Conservation (phyloP, 2,329 filamentous ascomycete species). For the Akanthomyces lecanii region DNA sequence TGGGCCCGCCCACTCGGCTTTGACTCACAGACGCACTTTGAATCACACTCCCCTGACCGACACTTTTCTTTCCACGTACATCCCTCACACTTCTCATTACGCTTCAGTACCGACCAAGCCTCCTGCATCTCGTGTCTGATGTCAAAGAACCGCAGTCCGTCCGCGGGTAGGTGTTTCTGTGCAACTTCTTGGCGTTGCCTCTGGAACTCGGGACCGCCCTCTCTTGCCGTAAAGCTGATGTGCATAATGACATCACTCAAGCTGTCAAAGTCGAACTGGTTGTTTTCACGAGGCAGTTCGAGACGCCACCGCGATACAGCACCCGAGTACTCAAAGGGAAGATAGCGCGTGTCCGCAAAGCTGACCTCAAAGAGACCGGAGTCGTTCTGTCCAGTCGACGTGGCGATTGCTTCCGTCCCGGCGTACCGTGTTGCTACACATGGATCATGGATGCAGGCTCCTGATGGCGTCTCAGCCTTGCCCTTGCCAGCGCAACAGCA, state of each 20-base stretch:
- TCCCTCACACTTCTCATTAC: not conserved
- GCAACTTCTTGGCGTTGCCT: slow-evolving; percentile 1
- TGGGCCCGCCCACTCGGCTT: not conserved
- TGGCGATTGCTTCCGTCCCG: slow-evolving; percentile 17
- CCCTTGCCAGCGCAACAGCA: slow-evolving; percentile 2
- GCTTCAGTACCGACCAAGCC: slow-evolving; percentile 4
- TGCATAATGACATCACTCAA: slow-evolving; percentile 34
- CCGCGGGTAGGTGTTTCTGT: slow-evolving; percentile 4
- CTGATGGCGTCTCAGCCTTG: not conserved
- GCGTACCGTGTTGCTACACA: slow-evolving; percentile 10
- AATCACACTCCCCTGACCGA: not conserved
- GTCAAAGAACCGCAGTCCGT: slow-evolving; percentile 12
- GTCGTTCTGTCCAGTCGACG: slow-evolving; percentile 23
- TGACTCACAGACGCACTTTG: not conserved
- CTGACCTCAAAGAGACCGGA: slow-evolving; percentile 32
- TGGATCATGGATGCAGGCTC: slow-evolving; percentile 10
- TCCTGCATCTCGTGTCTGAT: slow-evolving; percentile 12
- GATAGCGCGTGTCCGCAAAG: slow-evolving; percentile 28
- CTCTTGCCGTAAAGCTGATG: slow-evolving; percentile 31
- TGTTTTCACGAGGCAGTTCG: slow-evolving; percentile 25
- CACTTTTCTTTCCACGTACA: not conserved
- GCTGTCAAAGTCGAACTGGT: slow-evolving; percentile 31
- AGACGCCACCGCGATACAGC: slow-evolving; percentile 30
- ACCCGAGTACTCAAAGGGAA: slow-evolving; percentile 37
- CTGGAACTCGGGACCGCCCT: slow-evolving; percentile 24